Base-by-base conservation (phyloP, 2,329 filamentous ascomycete species). In the Arthrobotrys entomopaga region DNA sequence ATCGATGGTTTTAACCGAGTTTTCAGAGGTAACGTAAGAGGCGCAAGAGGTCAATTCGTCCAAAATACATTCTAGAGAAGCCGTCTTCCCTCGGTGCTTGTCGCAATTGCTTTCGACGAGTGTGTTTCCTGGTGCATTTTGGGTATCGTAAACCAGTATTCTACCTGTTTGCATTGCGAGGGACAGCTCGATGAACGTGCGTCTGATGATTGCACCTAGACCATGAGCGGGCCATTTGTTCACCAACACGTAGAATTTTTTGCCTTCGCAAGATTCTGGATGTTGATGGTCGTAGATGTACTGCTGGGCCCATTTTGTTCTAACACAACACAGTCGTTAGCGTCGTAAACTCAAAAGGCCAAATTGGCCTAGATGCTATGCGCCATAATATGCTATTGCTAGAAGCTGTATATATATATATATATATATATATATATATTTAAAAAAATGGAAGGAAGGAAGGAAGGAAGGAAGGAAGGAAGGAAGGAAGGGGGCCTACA, bases 251-350 rank as follows among this genome's bases (percentile, higher is more conserved):
- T 66, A 66, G 26, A 73, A 73, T 22, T 73, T 73, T 57, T 73
- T 73, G 11, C 61, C 61, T 38, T 65, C 43, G 43, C 69, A 73
- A 15, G 43, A 53, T 16, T 54, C 20, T 7, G 69, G 69, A 26
- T 73, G 48, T 50, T 73, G 69, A 34, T 73, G 61, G 56, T 73
- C 50, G 56, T 73, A 66, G 11, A 73, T 73, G 34, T 61, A 73
- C 11, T 66, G 42, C 38, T 73, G 69, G 29, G 56, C 50, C 69
- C 69, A 73, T 66, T 73, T 73, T 49, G 69, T 73, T 26, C 69
- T 73, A 16, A 22, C 8, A 40, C 29, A 56, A 72, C 22, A 53
- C 26, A 8, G 29, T 8, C 10, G 61, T 73, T 60, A 73, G 52
- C 15, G 52, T n/a, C 8, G 24, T 3, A n/a, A n/a, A n/a, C n/a